These are phyloP conservation scores for Boletus speciosus DNA, from an alignment of 768 basidiomycete species.

Conservation along the genomic window DNA sequence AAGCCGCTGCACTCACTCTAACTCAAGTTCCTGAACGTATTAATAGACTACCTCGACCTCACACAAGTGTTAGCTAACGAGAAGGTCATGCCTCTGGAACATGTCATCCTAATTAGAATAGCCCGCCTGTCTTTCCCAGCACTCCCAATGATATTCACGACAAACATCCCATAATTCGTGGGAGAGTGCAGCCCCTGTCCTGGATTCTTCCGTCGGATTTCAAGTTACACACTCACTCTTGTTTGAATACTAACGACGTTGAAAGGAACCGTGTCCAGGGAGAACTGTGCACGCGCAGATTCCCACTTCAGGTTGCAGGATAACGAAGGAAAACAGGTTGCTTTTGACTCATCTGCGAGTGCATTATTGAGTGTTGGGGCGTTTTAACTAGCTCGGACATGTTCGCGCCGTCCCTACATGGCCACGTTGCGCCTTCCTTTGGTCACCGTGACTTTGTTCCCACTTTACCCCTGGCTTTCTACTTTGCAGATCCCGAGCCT, in stretches of 20 bases:
- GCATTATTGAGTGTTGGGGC: not conserved
- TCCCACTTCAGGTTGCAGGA: not conserved
- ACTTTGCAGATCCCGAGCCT: too few species aligned
- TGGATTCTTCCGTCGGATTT: too few species aligned
- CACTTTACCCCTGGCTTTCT: too few species aligned
- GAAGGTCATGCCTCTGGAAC: too few species aligned
- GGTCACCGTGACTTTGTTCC: not conserved
- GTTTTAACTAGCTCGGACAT: not conserved
- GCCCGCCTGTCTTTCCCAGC: too few species aligned
- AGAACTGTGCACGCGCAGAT: constrained; percentile 22
- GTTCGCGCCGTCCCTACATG: not conserved
- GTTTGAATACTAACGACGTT: too few species aligned
- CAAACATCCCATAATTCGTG: too few species aligned
- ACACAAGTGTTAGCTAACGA: too few species aligned
- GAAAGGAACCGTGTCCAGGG: constrained; percentile 48
- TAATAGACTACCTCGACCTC: not conserved
- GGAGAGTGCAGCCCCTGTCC: too few species aligned
- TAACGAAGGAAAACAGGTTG: not conserved
- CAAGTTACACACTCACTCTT: too few species aligned
- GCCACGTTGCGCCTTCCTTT: constrained; percentile 2
- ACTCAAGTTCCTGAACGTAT: not conserved
- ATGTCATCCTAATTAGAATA: too few species aligned
- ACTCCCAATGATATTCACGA: too few species aligned
- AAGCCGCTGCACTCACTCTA: not conserved
- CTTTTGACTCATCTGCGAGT: not conserved